Percentiles rank a stretch among this genome's conserved stretches.
Conservation (phyloP, 345 rosid genomes). For the Brassica juncea region DNA sequence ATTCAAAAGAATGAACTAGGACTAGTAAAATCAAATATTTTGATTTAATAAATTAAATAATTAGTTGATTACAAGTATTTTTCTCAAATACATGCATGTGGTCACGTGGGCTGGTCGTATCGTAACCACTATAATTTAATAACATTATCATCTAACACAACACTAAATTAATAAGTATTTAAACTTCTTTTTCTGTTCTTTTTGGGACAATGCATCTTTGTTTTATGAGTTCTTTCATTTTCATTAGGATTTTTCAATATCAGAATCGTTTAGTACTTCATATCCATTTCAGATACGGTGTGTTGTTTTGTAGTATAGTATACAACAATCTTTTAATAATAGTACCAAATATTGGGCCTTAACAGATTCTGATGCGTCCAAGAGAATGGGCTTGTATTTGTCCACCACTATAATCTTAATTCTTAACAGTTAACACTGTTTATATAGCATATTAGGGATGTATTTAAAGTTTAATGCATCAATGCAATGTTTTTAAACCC, state of each 20-base stretch:
- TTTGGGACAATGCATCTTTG: conserved; percentile 32
- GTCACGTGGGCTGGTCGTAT: conserved; percentile 40
- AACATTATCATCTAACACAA: conserved; percentile 32
- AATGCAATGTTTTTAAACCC: too few species aligned
- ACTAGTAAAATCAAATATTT: not conserved
- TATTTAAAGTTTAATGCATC: too few species aligned
- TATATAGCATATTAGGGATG: too few species aligned
- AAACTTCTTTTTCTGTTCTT: not conserved
- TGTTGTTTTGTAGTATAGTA: too few species aligned
- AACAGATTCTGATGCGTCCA: not conserved
- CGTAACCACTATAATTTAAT: conserved; percentile 30
- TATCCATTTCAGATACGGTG: not conserved
- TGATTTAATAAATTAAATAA: conserved; percentile 29
- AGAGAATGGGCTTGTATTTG: not conserved
- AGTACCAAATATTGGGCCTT: conserved; percentile 7
- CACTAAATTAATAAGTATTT: not conserved
- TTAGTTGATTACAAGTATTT: conserved; percentile 25
- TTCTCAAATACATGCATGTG: conserved; percentile 36
- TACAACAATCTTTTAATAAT: not conserved
- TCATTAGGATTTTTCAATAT: not conserved
- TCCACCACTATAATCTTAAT: not conserved
- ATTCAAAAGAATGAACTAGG: conserved; percentile 12
- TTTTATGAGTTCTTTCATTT: conserved; percentile 1
- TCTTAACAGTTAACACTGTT: too few species aligned
- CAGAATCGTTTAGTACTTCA: conserved; percentile 3